phyloP scores from a whole-genome alignment of 306 rosid genomes.

The Acacia acuminata region DNA sequence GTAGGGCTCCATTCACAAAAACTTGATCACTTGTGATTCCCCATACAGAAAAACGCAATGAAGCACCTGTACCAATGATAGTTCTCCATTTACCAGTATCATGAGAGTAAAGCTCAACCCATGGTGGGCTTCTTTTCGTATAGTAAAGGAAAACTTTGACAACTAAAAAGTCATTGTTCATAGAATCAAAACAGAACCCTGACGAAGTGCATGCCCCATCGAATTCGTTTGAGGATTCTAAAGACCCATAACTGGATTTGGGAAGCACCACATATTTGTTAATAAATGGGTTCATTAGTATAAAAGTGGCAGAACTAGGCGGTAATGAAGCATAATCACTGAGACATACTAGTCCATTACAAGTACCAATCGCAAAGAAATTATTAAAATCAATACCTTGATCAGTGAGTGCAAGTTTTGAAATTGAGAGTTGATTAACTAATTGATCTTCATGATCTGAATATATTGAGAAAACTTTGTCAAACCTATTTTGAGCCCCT shows the following conservation, averaged over 20 bases:
- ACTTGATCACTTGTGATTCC: no score
- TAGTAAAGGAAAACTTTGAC: neutral
- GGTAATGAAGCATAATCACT: neutral
- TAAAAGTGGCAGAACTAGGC: neutral
- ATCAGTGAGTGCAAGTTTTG: no score
- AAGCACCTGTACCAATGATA: neutral
- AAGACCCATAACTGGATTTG: neutral
- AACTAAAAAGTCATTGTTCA: neutral
- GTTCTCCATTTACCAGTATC: neutral
- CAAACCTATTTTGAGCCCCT: no score
- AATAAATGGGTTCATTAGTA: neutral
- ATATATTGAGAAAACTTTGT: no score
- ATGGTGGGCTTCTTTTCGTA: neutral
- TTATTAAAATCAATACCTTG: no score
- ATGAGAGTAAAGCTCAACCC: neutral
- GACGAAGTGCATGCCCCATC: no score
- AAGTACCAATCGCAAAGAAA: neutral
- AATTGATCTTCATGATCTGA: neutral
- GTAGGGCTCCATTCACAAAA: neutral
- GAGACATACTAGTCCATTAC: neutral
- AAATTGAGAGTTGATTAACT: neutral
- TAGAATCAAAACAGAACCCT: neutral
- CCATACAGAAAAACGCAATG: no score
- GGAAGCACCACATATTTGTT: neutral
- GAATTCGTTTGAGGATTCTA: no score